Evolutionary conservation across 1,284 basidiomycete species (phyloP).

Genomic region (Cutaneotrichosporon arboriforme): DNA sequence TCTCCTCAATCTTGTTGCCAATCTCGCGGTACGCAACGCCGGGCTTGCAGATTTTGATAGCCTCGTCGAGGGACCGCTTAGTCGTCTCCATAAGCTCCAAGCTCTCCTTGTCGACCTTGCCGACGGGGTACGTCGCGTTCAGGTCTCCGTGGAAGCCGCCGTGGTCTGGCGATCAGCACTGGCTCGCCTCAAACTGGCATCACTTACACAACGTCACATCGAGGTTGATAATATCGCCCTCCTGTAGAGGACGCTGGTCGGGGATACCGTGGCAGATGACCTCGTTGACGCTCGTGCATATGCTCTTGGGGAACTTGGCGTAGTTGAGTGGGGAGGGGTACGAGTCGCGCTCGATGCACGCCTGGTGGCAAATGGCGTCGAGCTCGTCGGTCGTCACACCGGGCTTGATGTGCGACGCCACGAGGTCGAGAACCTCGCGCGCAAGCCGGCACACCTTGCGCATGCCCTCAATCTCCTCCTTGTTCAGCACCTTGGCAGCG

Average conservation of each 20-base stretch:
- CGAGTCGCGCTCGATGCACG: constrained; percentile 79
- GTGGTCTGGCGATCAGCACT: constrained; percentile 14
- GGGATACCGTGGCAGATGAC: constrained; percentile 96
- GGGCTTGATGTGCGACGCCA: constrained; percentile 74
- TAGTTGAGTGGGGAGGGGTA: constrained; percentile 96
- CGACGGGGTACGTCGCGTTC: constrained; percentile 81
- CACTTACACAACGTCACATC: constrained; percentile 55
- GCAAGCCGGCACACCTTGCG: constrained; percentile 60
- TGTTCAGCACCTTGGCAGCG: constrained; percentile 37
- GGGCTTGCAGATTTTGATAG: constrained; percentile 85
- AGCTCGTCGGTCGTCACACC: constrained; percentile 94
- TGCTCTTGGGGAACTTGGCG: constrained; percentile 85
- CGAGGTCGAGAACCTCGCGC: constrained; percentile 85
- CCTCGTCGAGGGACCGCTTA: constrained; percentile 72
- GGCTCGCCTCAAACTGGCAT: too few relatives aligned
- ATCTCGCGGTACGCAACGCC: constrained; percentile 67
- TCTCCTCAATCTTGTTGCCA: constrained; percentile 60
- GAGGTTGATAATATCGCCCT: constrained; percentile 91
- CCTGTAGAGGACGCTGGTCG: constrained; percentile 73
- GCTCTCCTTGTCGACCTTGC: constrained; percentile 74
- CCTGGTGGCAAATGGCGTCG: constrained; percentile 92
- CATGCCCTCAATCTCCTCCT: constrained; percentile 48
- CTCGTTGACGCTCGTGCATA: constrained; percentile 95
- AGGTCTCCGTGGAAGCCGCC: constrained; percentile 82
- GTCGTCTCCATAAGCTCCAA: constrained; percentile 73